Evolutionary conservation across 139 green algal species (phyloP), one percentile per base, ranked within the genome.

Genomic region (Tetradesmus lagerheimii): DNA sequence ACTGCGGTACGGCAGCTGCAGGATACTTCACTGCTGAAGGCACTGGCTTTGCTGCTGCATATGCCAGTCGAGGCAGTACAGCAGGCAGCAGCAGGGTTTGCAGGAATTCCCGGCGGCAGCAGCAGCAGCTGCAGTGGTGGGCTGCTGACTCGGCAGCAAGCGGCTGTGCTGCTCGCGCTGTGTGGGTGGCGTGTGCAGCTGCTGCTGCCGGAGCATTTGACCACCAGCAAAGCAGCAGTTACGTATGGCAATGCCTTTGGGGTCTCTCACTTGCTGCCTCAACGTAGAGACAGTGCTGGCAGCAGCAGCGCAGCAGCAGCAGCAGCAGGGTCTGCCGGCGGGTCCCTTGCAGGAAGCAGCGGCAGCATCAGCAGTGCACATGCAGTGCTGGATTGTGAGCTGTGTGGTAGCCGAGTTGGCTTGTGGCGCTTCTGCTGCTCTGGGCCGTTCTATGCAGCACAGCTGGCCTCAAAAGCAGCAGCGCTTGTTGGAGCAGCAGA

Each of bases 371-470:
- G 90, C 39, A 66, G 47, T 34, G 86, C 87, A 9, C 80, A 89
- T 71, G 83, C 86, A 25, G 89, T 81, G 64, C 92, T 96, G 43
- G 20, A 41, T 41, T 96, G 94, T 85, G 75, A 50, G 64, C 38
- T 95, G 79, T 96, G 94, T 66, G 89, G 77, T n/a, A 91, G 89
- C 64, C 76, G 84, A 38, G 88, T 81, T 14, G 94, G 94, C 0
- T 50, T 96, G 29, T 96, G 94, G 94, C 41, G 74, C 3, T 91
- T 90, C 57, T 92, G 71, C 53, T 50, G 35, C 31, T 83, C 39
- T 6, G 85, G 85, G 2, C 85, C 85, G 2, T 83, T 67, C 43
- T 89, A 89, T 77, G 41, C 71, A 15, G 14, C n/a, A 14, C 64
- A 88, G 64, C 27, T 88, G 37, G 38, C 83, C 16, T 89, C 74